These are phyloP conservation scores for Exidia glandulosa DNA, from an alignment of 768 basidiomycete genomes.

Conservation along the genomic window DNA sequence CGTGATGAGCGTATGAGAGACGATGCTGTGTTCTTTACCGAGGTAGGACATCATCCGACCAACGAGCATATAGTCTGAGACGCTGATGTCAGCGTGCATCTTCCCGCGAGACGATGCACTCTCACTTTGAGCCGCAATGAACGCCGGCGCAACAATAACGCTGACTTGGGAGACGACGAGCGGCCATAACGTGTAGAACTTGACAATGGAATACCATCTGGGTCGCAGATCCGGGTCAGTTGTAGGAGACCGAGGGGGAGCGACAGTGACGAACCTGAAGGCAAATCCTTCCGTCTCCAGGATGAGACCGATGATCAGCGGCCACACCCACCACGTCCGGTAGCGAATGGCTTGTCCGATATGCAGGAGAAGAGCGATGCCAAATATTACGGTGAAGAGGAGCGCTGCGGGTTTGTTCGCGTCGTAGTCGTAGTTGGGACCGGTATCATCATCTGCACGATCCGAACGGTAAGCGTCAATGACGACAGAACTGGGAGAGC, in stretches of 20 bases:
- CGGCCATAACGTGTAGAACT: not conserved
- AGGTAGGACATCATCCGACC: slow-evolving; percentile 3
- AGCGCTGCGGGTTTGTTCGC: not conserved
- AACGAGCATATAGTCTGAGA: slow-evolving; percentile 1
- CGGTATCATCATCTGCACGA: no score
- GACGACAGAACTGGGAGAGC: no score
- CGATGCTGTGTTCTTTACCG: not conserved
- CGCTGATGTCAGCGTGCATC: no score
- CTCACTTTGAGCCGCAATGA: not conserved
- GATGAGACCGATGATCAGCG: not conserved
- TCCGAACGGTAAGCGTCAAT: no score
- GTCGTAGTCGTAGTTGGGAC: not conserved
- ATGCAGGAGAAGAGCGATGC: not conserved
- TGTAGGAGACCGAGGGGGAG: not conserved
- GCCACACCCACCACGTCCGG: not conserved
- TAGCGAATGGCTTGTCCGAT: not conserved
- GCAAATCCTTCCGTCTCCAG: not conserved
- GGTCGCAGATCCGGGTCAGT: not conserved
- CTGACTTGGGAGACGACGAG: not conserved
- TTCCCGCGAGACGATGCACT: not conserved
- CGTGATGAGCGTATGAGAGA: not conserved
- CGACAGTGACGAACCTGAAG: not conserved
- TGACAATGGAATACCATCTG: not conserved
- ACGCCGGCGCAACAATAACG: slow-evolving; percentile 2
- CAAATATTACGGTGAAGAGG: not conserved